These are phyloP conservation scores for Parathielavia appendiculata DNA, from an alignment of 495 filamentous ascomycete species.

Conservation along the genomic window DNA sequence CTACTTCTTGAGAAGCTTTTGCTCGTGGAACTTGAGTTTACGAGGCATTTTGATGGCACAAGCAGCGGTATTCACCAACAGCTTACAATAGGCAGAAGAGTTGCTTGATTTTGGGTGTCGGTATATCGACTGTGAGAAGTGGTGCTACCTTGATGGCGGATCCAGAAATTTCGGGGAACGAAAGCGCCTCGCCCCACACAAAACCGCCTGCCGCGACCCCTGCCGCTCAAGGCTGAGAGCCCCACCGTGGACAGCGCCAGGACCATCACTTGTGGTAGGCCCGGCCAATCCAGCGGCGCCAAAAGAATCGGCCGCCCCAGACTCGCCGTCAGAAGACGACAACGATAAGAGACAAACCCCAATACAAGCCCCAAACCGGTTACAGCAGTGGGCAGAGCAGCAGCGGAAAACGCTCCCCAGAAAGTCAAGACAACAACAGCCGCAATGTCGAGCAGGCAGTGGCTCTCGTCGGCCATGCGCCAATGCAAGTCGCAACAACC, in stretches of 20 bases:
- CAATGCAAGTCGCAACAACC: conserved; percentile 13
- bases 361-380: background rate
- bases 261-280: no score
- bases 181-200: conserved; percentile 18
- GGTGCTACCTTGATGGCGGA: conserved; percentile 6
- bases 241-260: background rate
- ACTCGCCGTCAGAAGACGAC: background rate
- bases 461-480: conserved; percentile 15
- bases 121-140: background rate
- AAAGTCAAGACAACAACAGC: background rate
- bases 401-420: background rate
- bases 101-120: background rate
- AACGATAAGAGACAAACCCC: no score
- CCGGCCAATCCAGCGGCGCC: conserved; percentile 12
- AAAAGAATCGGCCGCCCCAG: background rate
- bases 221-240: background rate
- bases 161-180: conserved; percentile 19
- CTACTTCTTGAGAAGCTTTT: conserved; percentile 24
- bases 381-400: background rate
- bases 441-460: conserved; percentile 19
- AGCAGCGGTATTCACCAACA: background rate
- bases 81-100: background rate
- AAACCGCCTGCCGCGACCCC: conserved; percentile 18
- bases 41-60: conserved; percentile 62
- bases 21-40: conserved; percentile 68